Base-by-base conservation (phyloP, 116 monocot genomes). In the Papilionanthe hybrid region DNA sequence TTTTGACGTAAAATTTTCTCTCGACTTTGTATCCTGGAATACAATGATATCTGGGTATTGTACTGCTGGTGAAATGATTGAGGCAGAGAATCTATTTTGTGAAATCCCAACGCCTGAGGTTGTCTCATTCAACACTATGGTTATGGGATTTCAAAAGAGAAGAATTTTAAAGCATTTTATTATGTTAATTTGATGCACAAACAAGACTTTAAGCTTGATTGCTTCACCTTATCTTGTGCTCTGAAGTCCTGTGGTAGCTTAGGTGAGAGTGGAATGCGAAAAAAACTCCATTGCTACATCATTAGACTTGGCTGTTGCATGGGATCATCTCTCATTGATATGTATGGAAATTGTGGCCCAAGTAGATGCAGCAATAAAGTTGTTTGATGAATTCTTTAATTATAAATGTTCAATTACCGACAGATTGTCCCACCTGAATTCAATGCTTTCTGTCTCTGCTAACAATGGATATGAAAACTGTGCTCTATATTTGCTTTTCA, bases 391-490 rank as follows among this genome's bases (percentile, higher is more conserved):
- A 12, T 88, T 75, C 72, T 78, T 68, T 32, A 79, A 69, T 23
- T 30, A 47, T 50, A 71, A 66, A 73, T 25, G 53, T 13, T 45
- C 55, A 45, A 37, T 49, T 79, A 7, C 3, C 28, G 79, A 89
- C 6, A 82, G 58, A 78, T 78, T 89, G 76, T 81, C 82, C 0
- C 80, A 91, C 22, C 77, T 81, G 53, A 92, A 95, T 78, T 87
- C 92, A 8, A 95, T 92, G 89, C 81, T 86, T 45, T 92, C 89
- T 76, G 86, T 85, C 60, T 86, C n/a, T n/a, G n/a, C n/a, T n/a
- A n/a, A n/a, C n/a, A n/a, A n/a, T n/a, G n/a, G n/a, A n/a, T n/a
- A n/a, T n/a, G n/a, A n/a, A n/a, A n/a, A n/a, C n/a, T n/a, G n/a
- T n/a, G n/a, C n/a, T n/a, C n/a, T n/a, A n/a, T n/a, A n/a, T n/a